These are phyloP conservation scores for Boletus eberwhitei DNA, from an alignment of 768 basidiomycete species.

Conservation along the genomic window DNA sequence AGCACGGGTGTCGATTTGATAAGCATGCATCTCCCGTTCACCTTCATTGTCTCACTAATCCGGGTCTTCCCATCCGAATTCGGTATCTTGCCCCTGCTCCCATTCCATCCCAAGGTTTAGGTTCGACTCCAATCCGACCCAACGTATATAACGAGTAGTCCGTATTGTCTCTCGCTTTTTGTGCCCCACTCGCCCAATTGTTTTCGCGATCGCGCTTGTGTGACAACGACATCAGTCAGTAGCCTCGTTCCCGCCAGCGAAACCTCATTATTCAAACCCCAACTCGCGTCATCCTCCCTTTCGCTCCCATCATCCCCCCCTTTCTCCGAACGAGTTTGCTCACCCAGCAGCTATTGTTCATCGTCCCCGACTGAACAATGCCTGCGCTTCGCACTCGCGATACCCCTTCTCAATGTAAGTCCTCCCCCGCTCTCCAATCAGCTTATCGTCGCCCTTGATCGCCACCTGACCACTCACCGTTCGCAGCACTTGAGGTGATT, in stretches of 20 bases:
- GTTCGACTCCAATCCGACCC: slow-evolving; percentile 28
- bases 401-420: slow-evolving; percentile 53
- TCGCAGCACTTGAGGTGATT: slow-evolving; percentile 70
- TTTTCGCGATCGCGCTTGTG: slow-evolving; percentile 44
- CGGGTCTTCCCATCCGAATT: slow-evolving; percentile 23
- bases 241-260: slow-evolving; percentile 39
- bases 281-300: slow-evolving; percentile 10
- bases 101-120: slow-evolving; percentile 23
- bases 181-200: slow-evolving; percentile 68
- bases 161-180: slow-evolving; percentile 56
- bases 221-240: slow-evolving; percentile 49
- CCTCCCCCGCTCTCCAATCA: background rate
- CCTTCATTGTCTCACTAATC: slow-evolving; percentile 35
- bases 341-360: slow-evolving; percentile 34
- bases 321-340: slow-evolving; percentile 34
- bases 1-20: slow-evolving; percentile 30
- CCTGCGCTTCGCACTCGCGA: slow-evolving; percentile 79
- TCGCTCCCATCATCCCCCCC: slow-evolving; percentile 32
- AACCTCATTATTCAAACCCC: slow-evolving; percentile 41
- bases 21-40: slow-evolving; percentile 25
- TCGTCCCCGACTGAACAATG: slow-evolving; percentile 42
- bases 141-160: slow-evolving; percentile 51
- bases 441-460: slow-evolving; percentile 1
- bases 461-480: slow-evolving; percentile 14
- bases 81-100: slow-evolving; percentile 18